These are phyloP conservation scores for Diaporthe capsici DNA, from an alignment of 2,329 filamentous ascomycete species.

Conservation along the genomic window DNA sequence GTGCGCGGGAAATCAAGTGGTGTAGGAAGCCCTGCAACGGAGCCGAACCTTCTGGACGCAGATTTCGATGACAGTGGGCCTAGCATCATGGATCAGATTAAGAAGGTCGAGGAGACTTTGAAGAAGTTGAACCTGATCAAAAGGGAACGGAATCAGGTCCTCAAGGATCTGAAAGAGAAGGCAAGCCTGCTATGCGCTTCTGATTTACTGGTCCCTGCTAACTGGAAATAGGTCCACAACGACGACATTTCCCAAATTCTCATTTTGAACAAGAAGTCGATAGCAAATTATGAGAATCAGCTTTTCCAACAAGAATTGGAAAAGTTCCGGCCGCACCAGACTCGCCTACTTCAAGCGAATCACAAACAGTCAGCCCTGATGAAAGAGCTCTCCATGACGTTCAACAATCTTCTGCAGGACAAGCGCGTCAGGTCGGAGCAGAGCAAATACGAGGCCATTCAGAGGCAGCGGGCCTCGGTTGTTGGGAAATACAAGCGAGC, in stretches of 20 bases:
- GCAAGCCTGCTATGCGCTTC: constrained; percentile 63
- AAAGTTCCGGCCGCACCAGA: constrained; percentile 95
- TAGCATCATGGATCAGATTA: constrained; percentile 91
- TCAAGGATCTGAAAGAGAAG: constrained; percentile 98
- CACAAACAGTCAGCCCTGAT: constrained; percentile 95
- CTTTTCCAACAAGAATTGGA: constrained; percentile 97
- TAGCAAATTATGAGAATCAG: constrained; percentile 90
- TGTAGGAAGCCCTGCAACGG: constrained; percentile 70
- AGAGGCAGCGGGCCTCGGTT: constrained; percentile 84
- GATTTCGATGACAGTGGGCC: constrained; percentile 86
- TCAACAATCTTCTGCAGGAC: constrained; percentile 91
- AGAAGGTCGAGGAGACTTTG: constrained; percentile 88
- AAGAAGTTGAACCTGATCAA: constrained; percentile 95
- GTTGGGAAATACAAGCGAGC: constrained; percentile 91
- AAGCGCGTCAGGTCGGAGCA: constrained; percentile 94
- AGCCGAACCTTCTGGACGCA: constrained; percentile 86
- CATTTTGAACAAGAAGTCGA: constrained; percentile 97
- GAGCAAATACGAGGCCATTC: constrained; percentile 92
- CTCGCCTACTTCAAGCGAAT: constrained; percentile 89
- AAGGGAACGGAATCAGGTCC: constrained; percentile 88
- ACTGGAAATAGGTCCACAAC: constrained; percentile 79
- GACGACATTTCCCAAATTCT: constrained; percentile 98
- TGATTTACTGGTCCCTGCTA: constrained; percentile 38
- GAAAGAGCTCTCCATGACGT: constrained; percentile 92
- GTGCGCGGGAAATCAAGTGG: constrained; percentile 76